Evolutionary conservation across 1,284 basidiomycete genomes (phyloP).

Genomic region (Ustilago sp.): DNA sequence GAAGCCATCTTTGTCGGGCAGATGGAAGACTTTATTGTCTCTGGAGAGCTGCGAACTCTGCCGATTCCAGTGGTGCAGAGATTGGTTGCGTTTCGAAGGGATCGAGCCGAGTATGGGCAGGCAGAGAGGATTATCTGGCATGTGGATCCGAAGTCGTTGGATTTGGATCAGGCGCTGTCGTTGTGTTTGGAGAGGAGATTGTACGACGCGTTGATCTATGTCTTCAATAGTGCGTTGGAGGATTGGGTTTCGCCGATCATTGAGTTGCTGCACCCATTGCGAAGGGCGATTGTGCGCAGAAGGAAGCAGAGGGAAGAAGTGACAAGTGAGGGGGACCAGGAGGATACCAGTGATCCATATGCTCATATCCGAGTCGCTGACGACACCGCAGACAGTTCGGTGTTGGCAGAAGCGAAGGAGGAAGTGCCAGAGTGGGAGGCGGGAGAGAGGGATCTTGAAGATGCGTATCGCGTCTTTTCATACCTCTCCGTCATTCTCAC

Average conservation of each 20-base stretch:
- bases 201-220: conserved; percentile 94
- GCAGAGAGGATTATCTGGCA: conserved; percentile 95
- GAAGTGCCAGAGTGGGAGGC: conserved; percentile 15
- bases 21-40: conserved; percentile 86
- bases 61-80: conserved; percentile 87
- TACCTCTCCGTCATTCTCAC: conserved; percentile 89
- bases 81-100: conserved; percentile 82
- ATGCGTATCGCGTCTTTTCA: conserved; percentile 91
- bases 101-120: conserved; percentile 78
- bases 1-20: conserved; percentile 85
- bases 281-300: conserved; percentile 50
- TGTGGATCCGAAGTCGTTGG: conserved; percentile 88
- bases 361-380: conserved; percentile 26
- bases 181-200: conserved; percentile 85
- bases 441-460: conserved; percentile 68
- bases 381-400: not conserved
- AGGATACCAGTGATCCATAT: conserved; percentile 27
- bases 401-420: not conserved
- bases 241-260: conserved; percentile 92
- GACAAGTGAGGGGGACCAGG: not conserved
- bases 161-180: conserved; percentile 90
- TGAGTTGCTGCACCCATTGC: conserved; percentile 73
- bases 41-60: conserved; percentile 78
- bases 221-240: conserved; percentile 86
- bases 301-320: conserved; percentile 4